phyloP scores from a whole-genome alignment of 2,329 filamentous ascomycete genomes.

The Alternaria novae-zelandiae region DNA sequence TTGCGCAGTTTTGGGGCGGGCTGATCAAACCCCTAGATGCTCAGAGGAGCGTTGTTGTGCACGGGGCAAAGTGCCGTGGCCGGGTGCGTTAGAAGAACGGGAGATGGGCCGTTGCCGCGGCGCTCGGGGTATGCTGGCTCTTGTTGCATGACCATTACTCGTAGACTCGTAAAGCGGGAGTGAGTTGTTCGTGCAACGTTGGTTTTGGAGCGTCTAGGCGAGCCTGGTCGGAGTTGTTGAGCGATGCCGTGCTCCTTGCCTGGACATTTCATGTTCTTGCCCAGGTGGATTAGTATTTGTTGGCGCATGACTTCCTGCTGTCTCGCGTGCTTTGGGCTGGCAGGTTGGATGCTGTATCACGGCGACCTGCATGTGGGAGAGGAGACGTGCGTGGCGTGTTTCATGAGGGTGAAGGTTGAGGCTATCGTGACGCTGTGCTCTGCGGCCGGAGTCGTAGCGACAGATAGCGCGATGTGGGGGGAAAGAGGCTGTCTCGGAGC shows the following conservation, averaged over 20 bases:
- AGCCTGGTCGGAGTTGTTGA: constrained; percentile 11
- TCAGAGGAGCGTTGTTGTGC: constrained; percentile 23
- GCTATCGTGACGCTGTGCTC: constrained; percentile 24
- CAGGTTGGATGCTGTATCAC: constrained; percentile 21
- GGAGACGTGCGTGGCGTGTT: constrained; percentile 31
- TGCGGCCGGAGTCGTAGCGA: constrained; percentile 22
- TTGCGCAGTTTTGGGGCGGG: not conserved
- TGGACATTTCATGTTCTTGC: constrained; percentile 9
- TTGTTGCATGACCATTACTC: constrained; percentile 11
- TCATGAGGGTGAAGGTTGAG: constrained; percentile 19
- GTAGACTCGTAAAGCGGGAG: not conserved
- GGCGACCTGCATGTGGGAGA: constrained; percentile 12
- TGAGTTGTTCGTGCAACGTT: constrained; percentile 3
- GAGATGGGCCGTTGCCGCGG: constrained; percentile 28
- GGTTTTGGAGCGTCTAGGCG: not conserved
- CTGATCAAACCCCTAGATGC: constrained; percentile 20
- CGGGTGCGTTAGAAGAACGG: constrained; percentile 21
- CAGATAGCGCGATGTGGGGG: constrained; percentile 19
- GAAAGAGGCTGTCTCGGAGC: not conserved
- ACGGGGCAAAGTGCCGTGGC: not conserved
- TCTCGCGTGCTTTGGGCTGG: constrained; percentile 17
- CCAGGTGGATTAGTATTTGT: constrained; percentile 4
- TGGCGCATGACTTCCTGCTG: constrained; percentile 25
- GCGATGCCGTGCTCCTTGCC: constrained; percentile 24
- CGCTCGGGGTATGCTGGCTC: constrained; percentile 23